Base-by-base conservation (phyloP, 139 green algal genomes). In the Eudorina sp. region DNA sequence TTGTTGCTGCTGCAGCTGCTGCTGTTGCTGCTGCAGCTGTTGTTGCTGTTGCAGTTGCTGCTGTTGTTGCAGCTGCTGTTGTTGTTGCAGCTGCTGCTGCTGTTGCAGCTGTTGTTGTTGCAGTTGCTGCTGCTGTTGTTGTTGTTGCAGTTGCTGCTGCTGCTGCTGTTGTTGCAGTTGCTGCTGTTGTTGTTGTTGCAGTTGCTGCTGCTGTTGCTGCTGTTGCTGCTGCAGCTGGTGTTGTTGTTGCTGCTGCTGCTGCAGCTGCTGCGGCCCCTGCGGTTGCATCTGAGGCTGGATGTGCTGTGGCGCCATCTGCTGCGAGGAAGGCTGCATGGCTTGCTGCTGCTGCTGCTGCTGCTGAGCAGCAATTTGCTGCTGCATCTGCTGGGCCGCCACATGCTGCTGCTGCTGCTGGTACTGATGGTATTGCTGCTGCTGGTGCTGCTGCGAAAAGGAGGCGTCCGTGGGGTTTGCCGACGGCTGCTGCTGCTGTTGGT, bases 141-240 rank as follows among this genome's bases (percentile, higher is more conserved):
- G 53, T 53, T n/a, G 13, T 21, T 85, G 78, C 53, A 19, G 70
- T 27, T 53, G 40, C 41, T 79, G 70, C 7, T 53, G 41, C 36
- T 79, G 70, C 41, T 79, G 70, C 19, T 79, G 70, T 16, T 53
- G 41, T 25, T 55, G 70, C 11, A 58, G 70, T 36, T 79, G 40
- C 4, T 53, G 41, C 5, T 79, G 70, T 8, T 53, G 41, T 36
- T 55, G 70, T 9, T 34, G 40, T 34, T 45, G 74, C 45, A n/a
- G 43, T 6, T 58, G 34, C 53, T 2, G 34, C 53, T 72, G 53
- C 78, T 55, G 31, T 34, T 53, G 53, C 31, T 53, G 51, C 53
- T 73, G 25, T 27, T 68, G 53, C 36, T 72, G 53, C 34, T 53
- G 58, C 77, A 25, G 29, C 53, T 23, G 29, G 7, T 72, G 36